phyloP scores from a whole-genome alignment of 2,329 filamentous ascomycete species.

The Neophaeococcomyces mojaviensis region DNA sequence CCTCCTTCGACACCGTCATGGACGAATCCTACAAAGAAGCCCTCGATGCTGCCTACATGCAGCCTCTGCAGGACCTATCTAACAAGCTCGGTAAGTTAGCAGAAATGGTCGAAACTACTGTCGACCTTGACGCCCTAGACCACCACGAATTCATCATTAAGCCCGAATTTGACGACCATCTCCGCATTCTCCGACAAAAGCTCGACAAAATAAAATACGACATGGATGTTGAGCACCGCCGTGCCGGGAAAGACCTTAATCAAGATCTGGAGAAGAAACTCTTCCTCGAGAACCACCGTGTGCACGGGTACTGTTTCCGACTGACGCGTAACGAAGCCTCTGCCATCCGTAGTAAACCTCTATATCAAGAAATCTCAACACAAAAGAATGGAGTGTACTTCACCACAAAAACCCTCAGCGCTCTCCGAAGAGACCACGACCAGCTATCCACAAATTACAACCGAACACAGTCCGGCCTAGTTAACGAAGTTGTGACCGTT shows the following conservation, averaged over 20 bases:
- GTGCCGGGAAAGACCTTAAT: conserved; percentile 70
- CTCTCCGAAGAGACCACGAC: conserved; percentile 81
- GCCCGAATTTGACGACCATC: conserved; percentile 85
- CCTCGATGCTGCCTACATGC: conserved; percentile 78
- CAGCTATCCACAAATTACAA: conserved; percentile 93
- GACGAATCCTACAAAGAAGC: conserved; percentile 87
- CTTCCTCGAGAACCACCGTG: conserved; percentile 91
- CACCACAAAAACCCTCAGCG: conserved; percentile 74
- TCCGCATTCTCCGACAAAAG: conserved; percentile 82
- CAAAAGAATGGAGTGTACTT: conserved; percentile 99
- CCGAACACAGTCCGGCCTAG: conserved; percentile 82
- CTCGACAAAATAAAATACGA: conserved; percentile 75
- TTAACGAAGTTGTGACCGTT: conserved; percentile 85
- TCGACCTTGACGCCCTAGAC: conserved; percentile 89
- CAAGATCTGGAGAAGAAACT: conserved; percentile 98
- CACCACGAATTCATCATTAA: conserved; percentile 99
- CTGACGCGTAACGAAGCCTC: conserved; percentile 83
- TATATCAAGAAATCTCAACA: conserved; percentile 91
- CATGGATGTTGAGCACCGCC: conserved; percentile 74
- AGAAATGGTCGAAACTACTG: conserved; percentile 98
- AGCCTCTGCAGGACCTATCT: conserved; percentile 67
- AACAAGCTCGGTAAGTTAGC: conserved; percentile 77
- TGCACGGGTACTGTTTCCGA: conserved; percentile 94
- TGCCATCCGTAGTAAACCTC: conserved; percentile 83
- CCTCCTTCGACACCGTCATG: conserved; percentile 85